These are phyloP conservation scores for Pestalotiopsis sp. DNA, from an alignment of 2,329 filamentous ascomycete species.

Conservation along the genomic window DNA sequence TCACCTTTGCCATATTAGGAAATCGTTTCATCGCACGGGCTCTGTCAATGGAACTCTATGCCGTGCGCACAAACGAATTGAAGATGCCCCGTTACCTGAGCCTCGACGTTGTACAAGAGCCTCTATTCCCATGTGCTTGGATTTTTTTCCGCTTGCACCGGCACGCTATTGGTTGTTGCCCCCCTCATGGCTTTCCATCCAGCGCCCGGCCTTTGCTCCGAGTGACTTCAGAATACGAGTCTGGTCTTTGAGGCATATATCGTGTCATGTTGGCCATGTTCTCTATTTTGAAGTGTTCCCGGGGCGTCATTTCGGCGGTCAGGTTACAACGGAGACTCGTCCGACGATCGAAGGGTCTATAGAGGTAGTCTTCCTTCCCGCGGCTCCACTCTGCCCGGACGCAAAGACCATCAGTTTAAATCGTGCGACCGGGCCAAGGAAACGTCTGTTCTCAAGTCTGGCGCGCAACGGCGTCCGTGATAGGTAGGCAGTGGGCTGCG, in stretches of 20 bases:
- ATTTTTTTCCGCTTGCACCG: not conserved
- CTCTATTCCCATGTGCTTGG: not conserved
- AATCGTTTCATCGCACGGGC: not conserved
- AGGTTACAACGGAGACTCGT: not conserved
- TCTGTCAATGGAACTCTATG: not conserved
- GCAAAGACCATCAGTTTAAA: conserved; percentile 10
- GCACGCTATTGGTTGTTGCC: not conserved
- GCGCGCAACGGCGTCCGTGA: not conserved
- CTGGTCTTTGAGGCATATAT: not conserved
- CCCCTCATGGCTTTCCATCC: not conserved
- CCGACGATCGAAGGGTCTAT: not conserved
- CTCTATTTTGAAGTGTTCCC: not conserved
- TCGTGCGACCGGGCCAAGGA: conserved; percentile 1
- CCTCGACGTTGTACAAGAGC: not conserved
- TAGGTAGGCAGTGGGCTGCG: not conserved
- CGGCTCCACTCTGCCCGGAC: not conserved
- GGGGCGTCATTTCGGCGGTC: conserved; percentile 1
- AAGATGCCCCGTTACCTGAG: not conserved
- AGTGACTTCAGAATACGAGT: not conserved
- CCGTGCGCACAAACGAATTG: not conserved
- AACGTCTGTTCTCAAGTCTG: conserved; percentile 2
- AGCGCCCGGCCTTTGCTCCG: not conserved
- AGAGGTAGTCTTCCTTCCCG: not conserved
- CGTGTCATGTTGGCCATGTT: not conserved
- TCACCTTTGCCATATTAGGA: not conserved